A percentile compares a stretch with the other conserved stretches of the same genome.
Conservation (phyloP, 306 rosid genomes). For the Arachis stenosperma region DNA sequence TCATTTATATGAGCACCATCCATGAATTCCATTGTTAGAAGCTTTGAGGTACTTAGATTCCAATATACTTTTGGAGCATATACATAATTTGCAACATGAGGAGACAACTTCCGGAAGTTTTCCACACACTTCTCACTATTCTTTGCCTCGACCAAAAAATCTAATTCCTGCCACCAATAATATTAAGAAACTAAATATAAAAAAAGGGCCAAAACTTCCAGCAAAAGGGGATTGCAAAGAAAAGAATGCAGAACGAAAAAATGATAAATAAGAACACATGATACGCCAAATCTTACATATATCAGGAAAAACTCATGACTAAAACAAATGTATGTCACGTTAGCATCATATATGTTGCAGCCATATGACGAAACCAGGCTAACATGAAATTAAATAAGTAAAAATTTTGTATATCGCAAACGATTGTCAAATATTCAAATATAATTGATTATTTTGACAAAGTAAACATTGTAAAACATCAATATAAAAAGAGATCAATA, state of each 20-base stretch:
- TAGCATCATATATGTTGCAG: conserved; percentile 11
- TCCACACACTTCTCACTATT: conserved; percentile 90
- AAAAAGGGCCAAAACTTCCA: conserved; percentile 23
- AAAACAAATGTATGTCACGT: conserved; percentile 14
- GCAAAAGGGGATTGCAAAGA: conserved; percentile 12
- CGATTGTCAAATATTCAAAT: conserved; percentile 11
- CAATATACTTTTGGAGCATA: conserved; percentile 90
- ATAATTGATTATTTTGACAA: not conserved
- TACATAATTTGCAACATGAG: conserved; percentile 80
- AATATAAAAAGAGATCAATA: conserved; percentile 14
- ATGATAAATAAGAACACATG: conserved; percentile 34
- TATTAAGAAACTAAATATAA: conserved; percentile 22
- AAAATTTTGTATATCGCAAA: conserved; percentile 23
- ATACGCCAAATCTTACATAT: conserved; percentile 29
- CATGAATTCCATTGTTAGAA: conserved; percentile 93
- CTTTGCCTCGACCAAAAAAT: conserved; percentile 82
- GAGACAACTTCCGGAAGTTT: conserved; percentile 84
- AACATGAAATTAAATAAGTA: conserved; percentile 8
- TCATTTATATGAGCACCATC: conserved; percentile 87
- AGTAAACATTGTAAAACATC: not conserved
- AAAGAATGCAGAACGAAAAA: conserved; percentile 26
- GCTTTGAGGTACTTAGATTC: conserved; percentile 82
- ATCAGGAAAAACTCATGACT: conserved; percentile 27
- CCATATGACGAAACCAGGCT: conserved; percentile 16
- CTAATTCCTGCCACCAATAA: conserved; percentile 73